Conservation (phyloP, 1,139 yeast species). For the Komagataea norvegica region DNA sequence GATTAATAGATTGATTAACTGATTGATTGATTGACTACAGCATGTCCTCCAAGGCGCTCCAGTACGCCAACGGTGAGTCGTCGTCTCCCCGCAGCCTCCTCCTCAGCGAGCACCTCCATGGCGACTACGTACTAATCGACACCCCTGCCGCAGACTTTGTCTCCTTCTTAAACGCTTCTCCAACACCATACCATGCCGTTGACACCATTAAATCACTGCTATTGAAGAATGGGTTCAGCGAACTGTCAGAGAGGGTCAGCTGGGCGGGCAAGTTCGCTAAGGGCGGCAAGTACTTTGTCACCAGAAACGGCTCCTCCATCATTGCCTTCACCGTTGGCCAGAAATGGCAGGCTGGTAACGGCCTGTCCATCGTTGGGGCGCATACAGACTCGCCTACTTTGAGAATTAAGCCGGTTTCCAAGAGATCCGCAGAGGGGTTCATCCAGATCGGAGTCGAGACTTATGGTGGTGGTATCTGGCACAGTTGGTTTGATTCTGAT, state of each 20-base stretch:
- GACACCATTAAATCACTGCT: constrained; percentile 54
- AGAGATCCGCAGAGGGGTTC: constrained; percentile 67
- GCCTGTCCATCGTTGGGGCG: constrained; percentile 86
- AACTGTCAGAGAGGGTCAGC: constrained; percentile 64
- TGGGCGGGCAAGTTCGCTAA: constrained; percentile 60
- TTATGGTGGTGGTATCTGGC: constrained; percentile 95
- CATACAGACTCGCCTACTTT: constrained; percentile 95
- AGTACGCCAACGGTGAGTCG: constrained; percentile 20
- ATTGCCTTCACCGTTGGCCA: constrained; percentile 83
- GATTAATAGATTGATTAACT: not conserved
- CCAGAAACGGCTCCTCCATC: constrained; percentile 83
- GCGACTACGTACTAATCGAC: constrained; percentile 14
- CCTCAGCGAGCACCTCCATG: too few relatives aligned
- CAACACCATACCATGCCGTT: constrained; percentile 95
- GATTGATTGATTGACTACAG: not conserved
- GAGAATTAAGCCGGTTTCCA: constrained; percentile 85
- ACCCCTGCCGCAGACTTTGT: constrained; percentile 47
- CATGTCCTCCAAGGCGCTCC: constrained; percentile 16
- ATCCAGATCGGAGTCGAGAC: constrained; percentile 90
- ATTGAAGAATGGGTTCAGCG: constrained; percentile 58
- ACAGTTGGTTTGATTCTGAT: constrained; percentile 86
- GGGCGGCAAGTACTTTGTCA: constrained; percentile 70
- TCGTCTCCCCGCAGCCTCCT: not conserved
- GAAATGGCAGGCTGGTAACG: constrained; percentile 71
- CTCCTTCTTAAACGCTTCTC: constrained; percentile 76